A percentile compares a stretch with the other conserved stretches of the same genome.
Evolutionary conservation across 345 rosid genomes (phyloP).

Genomic region (thale cress (Arabidopsis thaliana)): DNA sequence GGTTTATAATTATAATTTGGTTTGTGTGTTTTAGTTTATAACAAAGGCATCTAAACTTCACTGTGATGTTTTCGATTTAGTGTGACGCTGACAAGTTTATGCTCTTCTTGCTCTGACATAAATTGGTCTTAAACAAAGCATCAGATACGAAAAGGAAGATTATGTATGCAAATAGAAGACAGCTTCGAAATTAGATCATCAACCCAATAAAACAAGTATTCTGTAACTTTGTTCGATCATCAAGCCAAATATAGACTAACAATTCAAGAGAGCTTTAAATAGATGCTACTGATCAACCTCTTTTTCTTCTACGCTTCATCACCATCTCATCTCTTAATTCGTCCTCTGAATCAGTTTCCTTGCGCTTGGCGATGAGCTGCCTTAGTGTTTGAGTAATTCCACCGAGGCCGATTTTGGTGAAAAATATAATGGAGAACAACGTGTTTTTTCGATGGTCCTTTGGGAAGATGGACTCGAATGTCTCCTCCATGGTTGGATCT

Average conservation of each 20-base stretch:
- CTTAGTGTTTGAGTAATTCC: slow-evolving; percentile 67
- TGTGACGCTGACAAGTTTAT: slow-evolving; percentile 1
- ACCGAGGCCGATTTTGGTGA: slow-evolving; percentile 77
- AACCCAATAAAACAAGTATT: background rate
- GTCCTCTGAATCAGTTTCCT: background rate
- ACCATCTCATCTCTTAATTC: slow-evolving; percentile 35
- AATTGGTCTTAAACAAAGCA: background rate
- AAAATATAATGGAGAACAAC: slow-evolving; percentile 69
- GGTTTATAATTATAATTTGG: background rate
- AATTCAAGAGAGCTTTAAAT: background rate
- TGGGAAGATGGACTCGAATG: slow-evolving; percentile 72
- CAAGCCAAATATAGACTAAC: background rate
- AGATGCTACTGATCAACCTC: slow-evolving; percentile 4
- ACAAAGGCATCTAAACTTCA: background rate
- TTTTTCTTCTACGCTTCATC: slow-evolving; percentile 40
- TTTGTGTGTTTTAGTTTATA: background rate
- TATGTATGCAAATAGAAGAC: background rate
- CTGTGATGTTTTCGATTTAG: background rate
- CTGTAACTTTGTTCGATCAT: slow-evolving; percentile 1
- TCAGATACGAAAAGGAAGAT: background rate
- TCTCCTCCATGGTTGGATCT: slow-evolving; percentile 60
- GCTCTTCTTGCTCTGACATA: background rate
- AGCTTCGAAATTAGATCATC: background rate
- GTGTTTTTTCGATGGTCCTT: slow-evolving; percentile 68
- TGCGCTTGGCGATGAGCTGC: slow-evolving; percentile 41